Evolutionary conservation across 805 yeast species (phyloP), one percentile per base, ranked within the genome.

Genomic region (Yarrowia keelungensis): DNA sequence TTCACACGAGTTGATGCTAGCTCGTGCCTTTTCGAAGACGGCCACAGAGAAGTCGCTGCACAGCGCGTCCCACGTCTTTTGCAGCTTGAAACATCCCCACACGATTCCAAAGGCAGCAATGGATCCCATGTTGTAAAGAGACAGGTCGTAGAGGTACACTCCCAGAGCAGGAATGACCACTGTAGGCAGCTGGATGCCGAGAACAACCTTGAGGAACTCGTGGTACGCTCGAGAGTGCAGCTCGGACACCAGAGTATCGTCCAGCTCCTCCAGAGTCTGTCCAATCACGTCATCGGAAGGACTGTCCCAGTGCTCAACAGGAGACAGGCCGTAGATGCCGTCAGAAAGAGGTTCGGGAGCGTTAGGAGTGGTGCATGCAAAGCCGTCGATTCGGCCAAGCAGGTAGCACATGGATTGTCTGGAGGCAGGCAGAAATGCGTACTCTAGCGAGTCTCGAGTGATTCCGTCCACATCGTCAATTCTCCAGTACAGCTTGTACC

Each of bases 401-500:
- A 76, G 61, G 69, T 74, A 79, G 45, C 75, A 75, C 46, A 75
- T 71, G n/a, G 70, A 39, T 8, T 72, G 70, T n/a, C 71, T 72
- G 2, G 81, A 67, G 12, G 70, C 67, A 1, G 80, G 79, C 64
- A 79, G 54, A 45, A 74, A 76, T 4, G 67, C 58, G 15, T 38
- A 62, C 12, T 65, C 42, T 4, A 78, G 69, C 2, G 64, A 67
- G 9, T 70, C 61, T 32, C 70, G 45, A 5, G 74, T 70, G 8
- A 72, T 66, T n/a, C 73, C 73, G 46, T 76, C 75, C 3, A 80
- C 74, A 64, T 80, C 82, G 69, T 80, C 82, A 16, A 76, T 75
- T 9, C 73, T 71, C 67, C 70, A 74, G 68, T 78, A 80, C 36
- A 80, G 73, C 67, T 79, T 78, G 74, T 76, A 79, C 81, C 81